These are phyloP conservation scores for Sclerotinia subarctica DNA, from an alignment of 2,329 filamentous ascomycete genomes.

Conservation along the genomic window DNA sequence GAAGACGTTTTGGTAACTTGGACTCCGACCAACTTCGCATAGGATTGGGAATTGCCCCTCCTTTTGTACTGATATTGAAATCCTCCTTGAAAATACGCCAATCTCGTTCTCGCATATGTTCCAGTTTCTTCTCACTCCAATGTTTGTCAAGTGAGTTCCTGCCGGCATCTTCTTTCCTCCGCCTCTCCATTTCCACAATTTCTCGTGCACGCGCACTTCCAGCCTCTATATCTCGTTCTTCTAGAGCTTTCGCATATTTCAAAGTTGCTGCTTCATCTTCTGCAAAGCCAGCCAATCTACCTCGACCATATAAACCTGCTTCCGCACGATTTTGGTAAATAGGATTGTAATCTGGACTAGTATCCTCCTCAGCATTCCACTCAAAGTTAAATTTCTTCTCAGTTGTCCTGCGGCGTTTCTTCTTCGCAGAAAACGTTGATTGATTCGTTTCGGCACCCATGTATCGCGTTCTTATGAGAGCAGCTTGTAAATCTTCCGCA, in stretches of 20 bases:
- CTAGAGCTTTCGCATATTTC: slow-evolving; percentile 65
- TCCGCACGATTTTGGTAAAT: slow-evolving; percentile 69
- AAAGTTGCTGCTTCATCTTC: slow-evolving; percentile 54
- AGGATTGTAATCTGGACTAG: slow-evolving; percentile 77
- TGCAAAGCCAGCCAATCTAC: slow-evolving; percentile 63
- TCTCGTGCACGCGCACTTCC: slow-evolving; percentile 73
- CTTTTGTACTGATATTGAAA: slow-evolving; percentile 94
- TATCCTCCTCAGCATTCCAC: slow-evolving; percentile 95
- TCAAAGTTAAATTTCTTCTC: slow-evolving; percentile 99
- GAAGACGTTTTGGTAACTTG: slow-evolving; percentile 68
- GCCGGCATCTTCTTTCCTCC: slow-evolving; percentile 68
- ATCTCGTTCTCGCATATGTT: slow-evolving; percentile 94
- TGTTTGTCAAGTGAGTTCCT: slow-evolving; percentile 82
- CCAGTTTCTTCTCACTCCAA: slow-evolving; percentile 90
- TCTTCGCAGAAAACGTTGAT: slow-evolving; percentile 89
- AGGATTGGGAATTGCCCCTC: slow-evolving; percentile 85
- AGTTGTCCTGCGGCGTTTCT: slow-evolving; percentile 88
- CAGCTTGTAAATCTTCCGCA: slow-evolving; percentile 65
- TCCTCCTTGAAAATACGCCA: slow-evolving; percentile 99
- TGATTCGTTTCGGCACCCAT: slow-evolving; percentile 87
- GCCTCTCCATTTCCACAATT: slow-evolving; percentile 80
- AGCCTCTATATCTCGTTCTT: slow-evolving; percentile 70
- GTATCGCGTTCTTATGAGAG: slow-evolving; percentile 75
- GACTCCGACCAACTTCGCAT: slow-evolving; percentile 96
- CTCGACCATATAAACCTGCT: slow-evolving; percentile 67